These are phyloP conservation scores for Mycena rosella DNA, from an alignment of 768 basidiomycete genomes.

Conservation along the genomic window DNA sequence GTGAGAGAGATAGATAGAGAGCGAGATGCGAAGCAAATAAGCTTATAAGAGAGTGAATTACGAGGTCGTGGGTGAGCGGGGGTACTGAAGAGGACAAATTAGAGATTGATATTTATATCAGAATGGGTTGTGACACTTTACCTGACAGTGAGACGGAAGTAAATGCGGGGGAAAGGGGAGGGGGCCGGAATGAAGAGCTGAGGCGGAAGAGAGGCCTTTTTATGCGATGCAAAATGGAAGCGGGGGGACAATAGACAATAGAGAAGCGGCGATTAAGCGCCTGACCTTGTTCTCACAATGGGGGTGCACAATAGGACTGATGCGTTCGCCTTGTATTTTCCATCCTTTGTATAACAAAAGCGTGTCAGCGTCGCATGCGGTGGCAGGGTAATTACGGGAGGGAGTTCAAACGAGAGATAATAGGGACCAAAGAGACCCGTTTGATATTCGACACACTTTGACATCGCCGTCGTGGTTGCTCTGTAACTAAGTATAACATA, in stretches of 20 bases:
- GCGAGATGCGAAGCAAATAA: slow-evolving; percentile 26
- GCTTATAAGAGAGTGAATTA: slow-evolving; percentile 20
- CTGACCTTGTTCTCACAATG: neutral
- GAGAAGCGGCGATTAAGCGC: neutral
- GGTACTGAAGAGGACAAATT: slow-evolving; percentile 5
- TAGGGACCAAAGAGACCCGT: too few relatives aligned
- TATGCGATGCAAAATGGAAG: neutral
- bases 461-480: too few relatives aligned
- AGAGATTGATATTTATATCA: neutral
- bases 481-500: too few relatives aligned
- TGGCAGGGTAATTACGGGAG: too few relatives aligned
- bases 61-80: slow-evolving; percentile 23
- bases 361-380: too few relatives aligned
- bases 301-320: neutral
- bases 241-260: slow-evolving; percentile 4
- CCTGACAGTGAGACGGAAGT: slow-evolving; percentile 26
- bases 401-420: too few relatives aligned
- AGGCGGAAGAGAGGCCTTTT: neutral
- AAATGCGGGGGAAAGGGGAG: slow-evolving; percentile 1
- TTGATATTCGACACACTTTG: too few relatives aligned
- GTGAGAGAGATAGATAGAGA: slow-evolving; percentile 36
- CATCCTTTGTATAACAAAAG: neutral
- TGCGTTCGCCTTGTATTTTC: neutral
- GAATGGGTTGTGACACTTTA: neutral
- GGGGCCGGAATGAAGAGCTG: slow-evolving; percentile 10